Percentiles rank a stretch among this genome's conserved stretches.
These are phyloP conservation scores for Neophaeococcomyces aloes DNA, from an alignment of 2,329 filamentous ascomycete genomes.

Conservation along the genomic window DNA sequence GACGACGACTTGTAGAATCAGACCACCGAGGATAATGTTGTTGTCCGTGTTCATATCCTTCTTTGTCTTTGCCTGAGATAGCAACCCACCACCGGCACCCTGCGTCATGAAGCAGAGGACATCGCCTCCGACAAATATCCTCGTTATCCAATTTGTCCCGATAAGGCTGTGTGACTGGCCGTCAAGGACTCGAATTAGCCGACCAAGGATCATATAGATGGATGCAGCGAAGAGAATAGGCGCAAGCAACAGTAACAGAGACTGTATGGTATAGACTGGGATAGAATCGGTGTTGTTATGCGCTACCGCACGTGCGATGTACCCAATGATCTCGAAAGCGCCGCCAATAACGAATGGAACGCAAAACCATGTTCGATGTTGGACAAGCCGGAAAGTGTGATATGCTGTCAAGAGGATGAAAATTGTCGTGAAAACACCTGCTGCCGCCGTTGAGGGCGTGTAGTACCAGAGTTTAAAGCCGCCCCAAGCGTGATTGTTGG, in stretches of 20 bases:
- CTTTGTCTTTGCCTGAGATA: conserved; percentile 4
- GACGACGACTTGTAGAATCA: conserved; percentile 47
- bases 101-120: conserved; percentile 28
- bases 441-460: conserved; percentile 22
- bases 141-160: conserved; percentile 28
- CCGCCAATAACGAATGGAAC: conserved; percentile 30
- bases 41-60: conserved; percentile 7
- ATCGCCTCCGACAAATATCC: conserved; percentile 29
- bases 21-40: conserved; percentile 40
- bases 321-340: conserved; percentile 27
- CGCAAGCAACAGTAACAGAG: conserved; percentile 31
- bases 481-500: not conserved
- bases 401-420: conserved; percentile 23
- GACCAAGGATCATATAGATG: conserved; percentile 33
- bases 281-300: conserved; percentile 23
- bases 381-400: conserved; percentile 25
- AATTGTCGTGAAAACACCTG: conserved; percentile 22
- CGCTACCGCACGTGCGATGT: conserved; percentile 28
- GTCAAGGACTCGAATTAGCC: conserved; percentile 28
- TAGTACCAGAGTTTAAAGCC: conserved; percentile 19
- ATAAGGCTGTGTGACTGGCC: conserved; percentile 30
- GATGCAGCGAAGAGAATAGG: conserved; percentile 33
- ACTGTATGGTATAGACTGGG: conserved; percentile 28
- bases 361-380: conserved; percentile 25
- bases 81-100: conserved; percentile 21